Percentiles rank a stretch among this genome's conserved stretches.
Evolutionary conservation across 352 stramenopile species (phyloP).

Genomic region (Pythium oligandrum): DNA sequence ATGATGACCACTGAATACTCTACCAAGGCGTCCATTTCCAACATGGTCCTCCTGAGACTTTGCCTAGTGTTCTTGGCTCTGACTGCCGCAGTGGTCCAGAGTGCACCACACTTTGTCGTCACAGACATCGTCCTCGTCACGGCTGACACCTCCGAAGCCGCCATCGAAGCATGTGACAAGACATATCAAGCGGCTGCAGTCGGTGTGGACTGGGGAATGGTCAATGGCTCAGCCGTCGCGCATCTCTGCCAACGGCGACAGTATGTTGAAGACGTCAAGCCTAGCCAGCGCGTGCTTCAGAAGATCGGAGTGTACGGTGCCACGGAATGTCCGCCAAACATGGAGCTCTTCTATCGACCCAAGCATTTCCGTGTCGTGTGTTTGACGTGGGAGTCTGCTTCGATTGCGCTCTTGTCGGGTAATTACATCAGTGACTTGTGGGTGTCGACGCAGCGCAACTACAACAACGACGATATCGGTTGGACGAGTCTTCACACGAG

Average conservation of each 20-base stretch:
- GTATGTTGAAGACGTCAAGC: conserved; percentile 7
- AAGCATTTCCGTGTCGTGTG: conserved; percentile 25
- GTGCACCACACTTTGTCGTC: conserved; percentile 1
- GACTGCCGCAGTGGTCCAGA: no score
- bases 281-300: conserved; percentile 3
- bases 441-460: conserved; percentile 34
- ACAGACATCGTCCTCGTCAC: conserved; percentile 4
- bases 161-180: conserved; percentile 6
- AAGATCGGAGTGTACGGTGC: conserved; percentile 7
- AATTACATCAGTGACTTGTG: conserved; percentile 44
- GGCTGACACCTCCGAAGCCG: conserved; percentile 1
- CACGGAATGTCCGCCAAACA: conserved; percentile 3
- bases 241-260: conserved; percentile 9
- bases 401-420: conserved; percentile 12
- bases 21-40: no score
- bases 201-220: conserved; percentile 29
- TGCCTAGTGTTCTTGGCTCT: no score
- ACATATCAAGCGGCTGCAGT: conserved; percentile 9
- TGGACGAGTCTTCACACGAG: conserved; percentile 42
- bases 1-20: no score
- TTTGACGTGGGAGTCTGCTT: conserved; percentile 16
- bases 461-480: conserved; percentile 36
- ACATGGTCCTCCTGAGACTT: no score
- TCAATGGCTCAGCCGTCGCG: background rate
- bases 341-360: conserved; percentile 5